Evolutionary conservation across 2,329 filamentous ascomycete genomes (phyloP).

Genomic region (Tolypocladium nubicola): DNA sequence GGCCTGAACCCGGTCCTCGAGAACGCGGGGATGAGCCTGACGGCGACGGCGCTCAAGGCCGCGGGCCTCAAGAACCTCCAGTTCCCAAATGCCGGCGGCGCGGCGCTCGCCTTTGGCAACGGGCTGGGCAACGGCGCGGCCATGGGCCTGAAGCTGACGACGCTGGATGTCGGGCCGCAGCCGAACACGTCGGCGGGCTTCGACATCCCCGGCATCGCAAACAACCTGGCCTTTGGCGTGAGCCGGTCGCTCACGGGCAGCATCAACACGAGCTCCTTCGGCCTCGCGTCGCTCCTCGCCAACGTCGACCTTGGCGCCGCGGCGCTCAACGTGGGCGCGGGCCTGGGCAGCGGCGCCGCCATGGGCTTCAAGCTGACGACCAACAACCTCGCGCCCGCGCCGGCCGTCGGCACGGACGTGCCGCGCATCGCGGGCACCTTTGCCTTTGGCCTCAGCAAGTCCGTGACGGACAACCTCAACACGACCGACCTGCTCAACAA

Average conservation of each 20-base stretch:
- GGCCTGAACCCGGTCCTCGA: constrained; percentile 18
- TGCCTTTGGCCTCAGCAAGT: constrained; percentile 15
- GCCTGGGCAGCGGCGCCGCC: constrained; percentile 5
- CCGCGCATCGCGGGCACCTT: constrained; percentile 12
- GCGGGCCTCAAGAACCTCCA: constrained; percentile 6
- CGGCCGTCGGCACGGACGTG: neutral
- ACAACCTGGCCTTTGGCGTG: neutral
- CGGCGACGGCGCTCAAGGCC: constrained; percentile 15
- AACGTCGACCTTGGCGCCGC: neutral
- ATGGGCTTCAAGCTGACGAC: neutral
- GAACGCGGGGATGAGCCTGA: constrained; percentile 17
- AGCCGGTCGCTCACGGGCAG: neutral
- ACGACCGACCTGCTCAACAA: neutral
- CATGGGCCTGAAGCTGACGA: constrained; percentile 11
- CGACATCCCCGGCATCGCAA: neutral
- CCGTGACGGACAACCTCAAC: constrained; percentile 15
- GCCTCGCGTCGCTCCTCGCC: neutral
- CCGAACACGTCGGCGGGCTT: constrained; percentile 6
- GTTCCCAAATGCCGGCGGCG: constrained; percentile 6
- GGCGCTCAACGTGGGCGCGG: neutral
- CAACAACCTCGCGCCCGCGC: neutral
- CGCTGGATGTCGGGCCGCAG: constrained; percentile 5
- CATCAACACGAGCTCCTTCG: neutral
- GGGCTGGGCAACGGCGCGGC: constrained; percentile 13
- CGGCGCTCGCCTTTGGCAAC: constrained; percentile 11